phyloP scores from a whole-genome alignment of 2,329 filamentous ascomycete genomes.

The Pseudocercospora cruenta region DNA sequence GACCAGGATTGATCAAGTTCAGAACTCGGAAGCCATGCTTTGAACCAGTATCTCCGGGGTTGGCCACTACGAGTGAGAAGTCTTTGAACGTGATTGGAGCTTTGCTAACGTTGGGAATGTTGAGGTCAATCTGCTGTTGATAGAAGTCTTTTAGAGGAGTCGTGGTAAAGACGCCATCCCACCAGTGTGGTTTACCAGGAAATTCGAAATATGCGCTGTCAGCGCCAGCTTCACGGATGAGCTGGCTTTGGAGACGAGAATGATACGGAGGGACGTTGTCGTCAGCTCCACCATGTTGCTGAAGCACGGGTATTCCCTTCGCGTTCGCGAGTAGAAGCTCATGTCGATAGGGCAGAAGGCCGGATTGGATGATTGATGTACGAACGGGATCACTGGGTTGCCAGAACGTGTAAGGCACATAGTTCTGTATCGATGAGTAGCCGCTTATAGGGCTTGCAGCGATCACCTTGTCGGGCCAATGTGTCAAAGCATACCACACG shows the following conservation, averaged over 20 bases:
- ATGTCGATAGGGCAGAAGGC: constrained; percentile 58
- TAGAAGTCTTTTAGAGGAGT: constrained; percentile 55
- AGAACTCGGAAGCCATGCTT: constrained; percentile 56
- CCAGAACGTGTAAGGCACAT: constrained; percentile 63
- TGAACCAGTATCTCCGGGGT: constrained; percentile 57
- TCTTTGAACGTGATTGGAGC: constrained; percentile 34
- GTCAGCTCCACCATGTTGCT: constrained; percentile 61
- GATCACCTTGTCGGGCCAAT: constrained; percentile 60
- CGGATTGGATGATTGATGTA: constrained; percentile 51
- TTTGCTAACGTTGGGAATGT: constrained; percentile 24
- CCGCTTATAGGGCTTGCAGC: constrained; percentile 62
- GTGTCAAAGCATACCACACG: constrained; percentile 60
- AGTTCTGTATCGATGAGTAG: constrained; percentile 62
- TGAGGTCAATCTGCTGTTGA: constrained; percentile 37
- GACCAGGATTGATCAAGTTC: constrained; percentile 55
- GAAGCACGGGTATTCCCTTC: constrained; percentile 56
- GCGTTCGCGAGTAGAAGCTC: constrained; percentile 59
- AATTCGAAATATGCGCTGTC: constrained; percentile 56
- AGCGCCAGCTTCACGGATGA: constrained; percentile 49
- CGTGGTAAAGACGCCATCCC: constrained; percentile 60
- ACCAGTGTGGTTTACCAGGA: constrained; percentile 55
- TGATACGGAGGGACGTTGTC: constrained; percentile 64
- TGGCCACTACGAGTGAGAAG: constrained; percentile 56
- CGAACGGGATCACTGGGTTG: constrained; percentile 56
- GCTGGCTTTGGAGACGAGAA: constrained; percentile 57